These are phyloP conservation scores for Cicer judaicum DNA, from an alignment of 306 rosid species.

Conservation along the genomic window DNA sequence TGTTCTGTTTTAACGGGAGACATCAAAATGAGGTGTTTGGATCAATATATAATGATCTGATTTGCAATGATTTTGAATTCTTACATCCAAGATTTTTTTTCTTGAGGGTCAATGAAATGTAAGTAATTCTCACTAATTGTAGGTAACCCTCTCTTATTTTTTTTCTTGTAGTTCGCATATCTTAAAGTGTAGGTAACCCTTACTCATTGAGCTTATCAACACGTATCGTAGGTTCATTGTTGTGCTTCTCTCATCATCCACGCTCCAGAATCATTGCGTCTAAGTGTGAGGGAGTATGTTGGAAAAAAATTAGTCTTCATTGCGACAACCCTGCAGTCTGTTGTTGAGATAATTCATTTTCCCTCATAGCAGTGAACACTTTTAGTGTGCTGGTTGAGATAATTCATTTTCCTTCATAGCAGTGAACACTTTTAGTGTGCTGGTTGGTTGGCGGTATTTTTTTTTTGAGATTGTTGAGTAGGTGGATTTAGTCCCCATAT, in stretches of 20 bases:
- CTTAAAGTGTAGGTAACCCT: neutral
- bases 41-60: neutral
- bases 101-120: neutral
- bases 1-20: neutral
- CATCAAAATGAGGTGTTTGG: constrained; percentile 2
- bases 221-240: neutral
- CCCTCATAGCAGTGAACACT: neutral
- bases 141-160: no score
- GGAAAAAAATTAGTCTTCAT: neutral
- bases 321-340: neutral
- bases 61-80: constrained; percentile 36
- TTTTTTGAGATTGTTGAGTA: neutral
- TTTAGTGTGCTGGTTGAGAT: neutral
- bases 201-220: neutral
- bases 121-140: neutral
- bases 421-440: neutral
- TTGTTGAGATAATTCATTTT: neutral
- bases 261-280: neutral
- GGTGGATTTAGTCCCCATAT: neutral
- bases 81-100: constrained; percentile 20
- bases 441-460: neutral
- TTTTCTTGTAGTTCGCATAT: neutral
- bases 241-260: neutral
- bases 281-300: neutral
- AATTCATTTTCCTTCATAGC: neutral